Conservation (phyloP, 805 yeast species). For the Starmerella vitae region DNA sequence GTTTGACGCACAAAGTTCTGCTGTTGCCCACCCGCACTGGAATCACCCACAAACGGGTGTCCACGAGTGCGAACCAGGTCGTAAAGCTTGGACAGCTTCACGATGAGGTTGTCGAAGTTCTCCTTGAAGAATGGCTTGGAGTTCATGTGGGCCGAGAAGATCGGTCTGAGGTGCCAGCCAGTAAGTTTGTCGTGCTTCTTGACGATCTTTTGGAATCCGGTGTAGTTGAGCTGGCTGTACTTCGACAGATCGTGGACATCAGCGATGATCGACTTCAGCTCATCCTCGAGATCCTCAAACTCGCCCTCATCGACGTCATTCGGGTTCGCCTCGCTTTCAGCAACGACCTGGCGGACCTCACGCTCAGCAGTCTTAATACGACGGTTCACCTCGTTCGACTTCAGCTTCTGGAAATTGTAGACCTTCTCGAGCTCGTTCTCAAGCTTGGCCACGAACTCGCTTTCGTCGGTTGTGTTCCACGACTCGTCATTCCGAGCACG, state of each 20-base stretch:
- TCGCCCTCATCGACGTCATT: constrained; percentile 42
- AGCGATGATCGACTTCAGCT: constrained; percentile 75
- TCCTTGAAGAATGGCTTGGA: constrained; percentile 93
- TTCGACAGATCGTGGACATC: constrained; percentile 95
- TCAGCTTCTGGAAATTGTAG: constrained; percentile 77
- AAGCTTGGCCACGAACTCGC: constrained; percentile 56
- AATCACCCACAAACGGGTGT: constrained; percentile 86
- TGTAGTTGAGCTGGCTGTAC: constrained; percentile 82
- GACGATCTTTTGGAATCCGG: constrained; percentile 92
- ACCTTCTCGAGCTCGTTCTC: constrained; percentile 88
- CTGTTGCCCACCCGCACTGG: constrained; percentile 95
- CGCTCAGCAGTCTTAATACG: constrained; percentile 72
- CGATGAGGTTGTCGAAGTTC: constrained; percentile 79
- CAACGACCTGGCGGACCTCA: constrained; percentile 51
- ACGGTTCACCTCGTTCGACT: constrained; percentile 71
- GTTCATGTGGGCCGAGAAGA: constrained; percentile 83
- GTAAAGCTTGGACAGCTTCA: constrained; percentile 74
- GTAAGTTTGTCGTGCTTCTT: constrained; percentile 94
- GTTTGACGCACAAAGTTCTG: constrained; percentile 98
- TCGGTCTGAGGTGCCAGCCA: constrained; percentile 66
- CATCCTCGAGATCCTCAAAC: constrained; percentile 62
- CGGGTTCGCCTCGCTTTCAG: constrained; percentile 29
- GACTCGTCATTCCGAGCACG: constrained; percentile 37
- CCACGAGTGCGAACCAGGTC: constrained; percentile 94
- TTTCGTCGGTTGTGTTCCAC: constrained; percentile 75